Base-by-base conservation (phyloP, 73 alveolate species). In the Paramecium octaurelia region DNA sequence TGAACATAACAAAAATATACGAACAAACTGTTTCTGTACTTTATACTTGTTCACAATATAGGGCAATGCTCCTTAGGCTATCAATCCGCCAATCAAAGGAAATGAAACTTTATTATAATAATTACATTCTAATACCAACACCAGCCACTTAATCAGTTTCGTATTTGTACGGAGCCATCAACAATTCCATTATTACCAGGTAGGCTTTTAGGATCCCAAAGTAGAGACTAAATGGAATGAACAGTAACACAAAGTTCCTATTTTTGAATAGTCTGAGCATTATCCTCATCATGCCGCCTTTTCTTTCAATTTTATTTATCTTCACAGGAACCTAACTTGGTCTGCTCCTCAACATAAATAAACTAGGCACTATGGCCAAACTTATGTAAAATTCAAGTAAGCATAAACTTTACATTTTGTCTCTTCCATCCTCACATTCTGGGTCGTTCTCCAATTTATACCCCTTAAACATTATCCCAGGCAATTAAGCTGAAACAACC, bases 161-260 rank as follows among this genome's bases (percentile, higher is more conserved):
- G 46, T 44, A 80, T 4, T 64, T 23, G 16, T 24, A 80, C 3
- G 91, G 91, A 18, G 46, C 27, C 91, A 80, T 80, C 10, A 80
- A 23, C 3, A 46, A 80, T 46, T 42, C 75, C 43, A 80, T 27
- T 23, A 80, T 44, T 42, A 80, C 75, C 10, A 42, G 14, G 7
- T 14, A 80, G 21, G 76, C 42, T 23, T 80, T 80, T 18, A 80
- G 10, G 9, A 42, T 80, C 3, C 91, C 91, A 80, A 80, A 80
- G 38, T 44, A 80, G 2, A 80, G 12, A 46, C 76, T 42, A 46
- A 80, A 80, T 80, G 91, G 91, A 20, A 80, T 27, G 6, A 80
- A 27, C 3, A 80, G 16, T 48, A 80, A 46, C 9, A 80, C 46
- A 80, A 80, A 80, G 18, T 80, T 80, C n/a, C n/a, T 46, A 44